These are phyloP conservation scores for Ensete glaucum DNA, from an alignment of 176 grass and related monocot genomes.

Conservation along the genomic window DNA sequence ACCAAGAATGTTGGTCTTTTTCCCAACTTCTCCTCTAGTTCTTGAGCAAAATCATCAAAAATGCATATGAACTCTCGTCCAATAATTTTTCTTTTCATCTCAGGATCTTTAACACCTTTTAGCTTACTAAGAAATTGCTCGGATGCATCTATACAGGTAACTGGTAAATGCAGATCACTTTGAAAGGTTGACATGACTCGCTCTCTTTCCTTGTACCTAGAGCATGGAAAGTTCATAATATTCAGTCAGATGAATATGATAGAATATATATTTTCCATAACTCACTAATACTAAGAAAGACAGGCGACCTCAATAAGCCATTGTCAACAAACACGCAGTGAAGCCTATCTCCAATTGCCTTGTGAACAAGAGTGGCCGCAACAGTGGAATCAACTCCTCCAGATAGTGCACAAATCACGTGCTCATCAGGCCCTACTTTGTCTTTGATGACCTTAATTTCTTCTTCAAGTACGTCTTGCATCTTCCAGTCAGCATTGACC, in stretches of 20 bases:
- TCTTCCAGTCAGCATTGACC: constrained; percentile 66
- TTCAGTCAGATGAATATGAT: not conserved
- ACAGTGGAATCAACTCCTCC: constrained; percentile 91
- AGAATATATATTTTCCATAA: not conserved
- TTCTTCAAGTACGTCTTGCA: constrained; percentile 91
- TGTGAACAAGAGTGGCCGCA: constrained; percentile 78
- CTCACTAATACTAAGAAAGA: not conserved
- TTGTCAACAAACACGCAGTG: constrained; percentile 94
- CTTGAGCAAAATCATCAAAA: constrained; percentile 76
- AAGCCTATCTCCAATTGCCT: constrained; percentile 70
- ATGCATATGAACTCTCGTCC: constrained; percentile 72
- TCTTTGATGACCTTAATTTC: constrained; percentile 69
- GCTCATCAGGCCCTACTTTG: constrained; percentile 50
- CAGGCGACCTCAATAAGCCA: constrained; percentile 56
- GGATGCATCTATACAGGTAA: constrained; percentile 71
- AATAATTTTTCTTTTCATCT: constrained; percentile 87
- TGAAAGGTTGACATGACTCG: constrained; percentile 75
- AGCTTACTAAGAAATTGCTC: constrained; percentile 72
- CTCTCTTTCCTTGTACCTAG: constrained; percentile 78
- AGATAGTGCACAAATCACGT: constrained; percentile 85
- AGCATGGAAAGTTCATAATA: not conserved
- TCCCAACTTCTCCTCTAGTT: constrained; percentile 46
- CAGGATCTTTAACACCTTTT: constrained; percentile 74
- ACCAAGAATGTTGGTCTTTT: constrained; percentile 60
- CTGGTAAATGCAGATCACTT: constrained; percentile 63